phyloP scores from a whole-genome alignment of 2,329 filamentous ascomycete species.

The Akanthomyces dipterigenus region DNA sequence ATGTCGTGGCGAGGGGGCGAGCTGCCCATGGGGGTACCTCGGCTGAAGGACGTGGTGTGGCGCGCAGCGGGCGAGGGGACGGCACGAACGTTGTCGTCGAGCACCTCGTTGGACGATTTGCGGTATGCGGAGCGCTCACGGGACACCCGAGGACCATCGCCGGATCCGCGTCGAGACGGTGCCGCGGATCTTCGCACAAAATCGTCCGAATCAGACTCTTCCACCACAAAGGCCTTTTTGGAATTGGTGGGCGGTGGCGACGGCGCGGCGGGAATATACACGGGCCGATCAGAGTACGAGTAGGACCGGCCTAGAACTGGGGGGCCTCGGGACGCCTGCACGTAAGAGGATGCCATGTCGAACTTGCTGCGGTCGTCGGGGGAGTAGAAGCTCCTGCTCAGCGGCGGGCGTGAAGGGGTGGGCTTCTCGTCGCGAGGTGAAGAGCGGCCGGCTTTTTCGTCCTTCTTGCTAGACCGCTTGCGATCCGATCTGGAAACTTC shows the following conservation, averaged over 20 bases:
- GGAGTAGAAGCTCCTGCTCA: constrained; percentile 1
- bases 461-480: constrained; percentile 35
- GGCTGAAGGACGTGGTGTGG: constrained; percentile 20
- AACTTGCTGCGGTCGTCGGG: constrained; percentile 4
- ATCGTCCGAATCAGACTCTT: constrained; percentile 23
- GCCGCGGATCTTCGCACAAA: constrained; percentile 27
- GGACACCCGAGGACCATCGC: constrained; percentile 18
- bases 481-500: constrained; percentile 27
- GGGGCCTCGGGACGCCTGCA: constrained; percentile 17
- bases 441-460: constrained; percentile 15
- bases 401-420: constrained; percentile 10
- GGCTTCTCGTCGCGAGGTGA: constrained; percentile 9
- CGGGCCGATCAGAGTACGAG: constrained; percentile 19
- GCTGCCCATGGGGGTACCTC: constrained; percentile 19
- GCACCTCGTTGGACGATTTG: constrained; percentile 25
- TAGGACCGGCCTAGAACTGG: constrained; percentile 17
- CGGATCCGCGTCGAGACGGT: constrained; percentile 28
- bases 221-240: constrained; percentile 21
- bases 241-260: constrained; percentile 28
- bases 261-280: constrained; percentile 27
- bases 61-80: constrained; percentile 25
- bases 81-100: constrained; percentile 25
- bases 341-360: constrained; percentile 1
- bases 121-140: constrained; percentile 24
- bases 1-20: constrained; percentile 29